These are phyloP conservation scores for Entonaema liquescens DNA, from an alignment of 495 filamentous ascomycete genomes.

Conservation along the genomic window DNA sequence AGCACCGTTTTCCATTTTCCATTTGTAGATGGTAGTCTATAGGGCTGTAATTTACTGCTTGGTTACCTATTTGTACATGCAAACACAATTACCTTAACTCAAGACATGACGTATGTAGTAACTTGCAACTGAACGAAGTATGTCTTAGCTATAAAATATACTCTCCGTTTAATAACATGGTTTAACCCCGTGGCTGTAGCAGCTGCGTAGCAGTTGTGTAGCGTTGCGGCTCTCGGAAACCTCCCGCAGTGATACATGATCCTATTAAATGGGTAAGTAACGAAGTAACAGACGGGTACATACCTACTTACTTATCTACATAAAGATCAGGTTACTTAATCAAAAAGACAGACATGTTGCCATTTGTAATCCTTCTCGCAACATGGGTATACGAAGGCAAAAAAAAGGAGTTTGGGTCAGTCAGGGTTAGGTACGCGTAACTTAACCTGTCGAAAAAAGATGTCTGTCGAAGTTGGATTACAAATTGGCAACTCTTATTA, in stretches of 20 bases:
- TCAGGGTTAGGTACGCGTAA: background rate
- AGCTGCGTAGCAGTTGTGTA: background rate
- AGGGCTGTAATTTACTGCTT: background rate
- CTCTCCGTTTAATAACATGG: background rate
- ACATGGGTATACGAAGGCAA: constrained; percentile 22
- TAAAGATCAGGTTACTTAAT: constrained; percentile 10
- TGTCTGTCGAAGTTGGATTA: constrained; percentile 2
- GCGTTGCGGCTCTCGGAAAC: background rate
- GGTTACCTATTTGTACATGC: background rate
- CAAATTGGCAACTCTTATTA: constrained; percentile 19
- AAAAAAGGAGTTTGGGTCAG: background rate
- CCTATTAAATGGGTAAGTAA: background rate
- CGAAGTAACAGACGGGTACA: no score
- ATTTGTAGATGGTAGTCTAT: background rate
- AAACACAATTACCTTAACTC: background rate
- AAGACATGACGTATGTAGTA: no score
- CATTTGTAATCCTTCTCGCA: constrained; percentile 28
- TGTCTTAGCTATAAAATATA: background rate
- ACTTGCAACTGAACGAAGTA: background rate
- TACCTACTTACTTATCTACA: background rate
- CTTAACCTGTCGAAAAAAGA: background rate
- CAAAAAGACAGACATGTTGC: constrained; percentile 19
- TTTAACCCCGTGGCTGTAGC: no score
- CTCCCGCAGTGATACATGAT: background rate
- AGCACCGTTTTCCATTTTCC: no score